These are phyloP conservation scores for Lablab purpureus DNA, from an alignment of 306 rosid genomes.

Conservation along the genomic window DNA sequence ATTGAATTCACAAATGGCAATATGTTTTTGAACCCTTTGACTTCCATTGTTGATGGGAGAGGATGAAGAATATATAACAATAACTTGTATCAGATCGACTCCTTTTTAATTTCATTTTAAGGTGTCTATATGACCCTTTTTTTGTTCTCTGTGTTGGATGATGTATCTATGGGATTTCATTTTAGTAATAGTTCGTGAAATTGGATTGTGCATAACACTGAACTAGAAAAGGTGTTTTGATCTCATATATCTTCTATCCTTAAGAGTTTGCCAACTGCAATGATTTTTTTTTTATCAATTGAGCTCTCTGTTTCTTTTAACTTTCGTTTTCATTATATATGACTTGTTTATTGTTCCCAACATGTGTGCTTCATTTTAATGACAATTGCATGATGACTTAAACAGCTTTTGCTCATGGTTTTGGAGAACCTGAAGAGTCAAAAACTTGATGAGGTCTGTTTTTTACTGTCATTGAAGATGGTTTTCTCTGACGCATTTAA, in stretches of 20 bases:
- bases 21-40: conserved; percentile 8
- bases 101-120: conserved; percentile 8
- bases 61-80: conserved; percentile 6
- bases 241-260: neutral
- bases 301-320: conserved; percentile 7
- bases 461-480: conserved; percentile 15
- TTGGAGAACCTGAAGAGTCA: conserved; percentile 53
- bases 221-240: conserved; percentile 33
- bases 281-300: conserved; percentile 4
- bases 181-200: conserved; percentile 26
- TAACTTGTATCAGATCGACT: neutral
- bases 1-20: neutral
- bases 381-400: conserved; percentile 52
- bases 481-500: conserved; percentile 15
- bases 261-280: conserved; percentile 1
- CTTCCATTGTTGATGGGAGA: conserved; percentile 4
- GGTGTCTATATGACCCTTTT: conserved; percentile 17
- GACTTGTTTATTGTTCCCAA: conserved; percentile 18
- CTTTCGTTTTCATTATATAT: neutral
- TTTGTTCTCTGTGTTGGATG: conserved; percentile 1
- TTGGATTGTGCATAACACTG: neutral
- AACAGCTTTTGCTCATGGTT: conserved; percentile 67
- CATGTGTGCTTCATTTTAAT: conserved; percentile 34
- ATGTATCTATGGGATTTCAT: conserved; percentile 23
- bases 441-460: conserved; percentile 65